A percentile compares a stretch with the other conserved stretches of the same genome.
These are phyloP conservation scores for Pachysandra terminalis DNA, from an alignment of 164 flowering plant genomes.

Conservation along the genomic window DNA sequence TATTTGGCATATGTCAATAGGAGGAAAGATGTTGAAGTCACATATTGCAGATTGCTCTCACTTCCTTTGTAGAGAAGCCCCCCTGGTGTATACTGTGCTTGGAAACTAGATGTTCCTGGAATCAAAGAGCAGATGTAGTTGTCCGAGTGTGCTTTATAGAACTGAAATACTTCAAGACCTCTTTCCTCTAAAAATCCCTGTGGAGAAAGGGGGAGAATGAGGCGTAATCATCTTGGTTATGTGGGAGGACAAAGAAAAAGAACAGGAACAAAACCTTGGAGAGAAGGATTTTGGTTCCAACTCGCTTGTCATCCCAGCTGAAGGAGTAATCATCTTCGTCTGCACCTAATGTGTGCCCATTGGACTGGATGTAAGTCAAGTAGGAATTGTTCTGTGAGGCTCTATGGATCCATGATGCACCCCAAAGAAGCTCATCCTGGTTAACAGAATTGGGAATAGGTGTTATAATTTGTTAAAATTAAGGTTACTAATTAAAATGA, in stretches of 20 bases:
- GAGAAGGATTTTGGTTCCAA: conserved; percentile 84
- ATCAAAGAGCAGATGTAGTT: conserved; percentile 83
- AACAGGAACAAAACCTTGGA: conserved; percentile 46
- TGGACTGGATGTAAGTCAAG: conserved; percentile 67
- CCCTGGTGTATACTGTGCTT: conserved; percentile 88
- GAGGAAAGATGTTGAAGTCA: conserved; percentile 71
- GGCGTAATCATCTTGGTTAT: background rate
- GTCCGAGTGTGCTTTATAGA: conserved; percentile 78
- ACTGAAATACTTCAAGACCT: conserved; percentile 43
- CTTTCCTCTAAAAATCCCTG: conserved; percentile 62
- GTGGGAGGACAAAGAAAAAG: background rate
- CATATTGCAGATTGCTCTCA: conserved; percentile 87
- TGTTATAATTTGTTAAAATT: background rate
- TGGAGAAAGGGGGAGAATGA: background rate
- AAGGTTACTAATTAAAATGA: too few species aligned
- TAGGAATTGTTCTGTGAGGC: conserved; percentile 61
- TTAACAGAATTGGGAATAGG: background rate
- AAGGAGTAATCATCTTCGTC: conserved; percentile 77
- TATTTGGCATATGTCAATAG: conserved; percentile 79
- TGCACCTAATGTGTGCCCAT: conserved; percentile 81
- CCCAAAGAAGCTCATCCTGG: conserved; percentile 97
- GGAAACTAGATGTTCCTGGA: conserved; percentile 69
- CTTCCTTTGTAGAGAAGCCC: conserved; percentile 81
- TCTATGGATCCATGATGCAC: conserved; percentile 89
- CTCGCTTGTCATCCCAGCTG: conserved; percentile 92